These are phyloP conservation scores for Nicotiana otophora DNA, from an alignment of 257 asterid species.

Conservation along the genomic window DNA sequence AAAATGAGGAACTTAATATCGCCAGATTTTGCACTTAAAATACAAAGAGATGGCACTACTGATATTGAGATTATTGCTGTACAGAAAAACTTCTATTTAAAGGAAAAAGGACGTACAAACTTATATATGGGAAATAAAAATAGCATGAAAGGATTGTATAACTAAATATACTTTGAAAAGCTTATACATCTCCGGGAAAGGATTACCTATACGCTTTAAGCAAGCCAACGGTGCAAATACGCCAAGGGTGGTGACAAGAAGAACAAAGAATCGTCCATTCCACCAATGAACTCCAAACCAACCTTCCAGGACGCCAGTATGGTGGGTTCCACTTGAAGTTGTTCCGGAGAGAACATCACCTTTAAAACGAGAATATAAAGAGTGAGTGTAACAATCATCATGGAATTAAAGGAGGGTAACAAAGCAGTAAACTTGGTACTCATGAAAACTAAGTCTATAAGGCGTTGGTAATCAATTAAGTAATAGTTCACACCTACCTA, in stretches of 20 bases:
- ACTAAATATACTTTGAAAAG: not conserved
- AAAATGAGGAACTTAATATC: not conserved
- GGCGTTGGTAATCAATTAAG: not conserved
- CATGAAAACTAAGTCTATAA: not conserved
- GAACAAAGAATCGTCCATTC: conserved; percentile 59
- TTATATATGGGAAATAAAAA: not conserved
- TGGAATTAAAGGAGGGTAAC: not conserved
- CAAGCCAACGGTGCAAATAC: conserved; percentile 77
- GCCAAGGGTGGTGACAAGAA: conserved; percentile 57
- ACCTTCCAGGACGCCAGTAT: conserved; percentile 75
- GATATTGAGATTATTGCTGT: not conserved
- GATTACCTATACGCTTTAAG: conserved; percentile 67
- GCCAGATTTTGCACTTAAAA: not conserved
- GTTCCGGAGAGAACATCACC: conserved; percentile 92
- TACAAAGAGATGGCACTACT: conserved; percentile 10
- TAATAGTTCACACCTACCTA: conserved; percentile 34
- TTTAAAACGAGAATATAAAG: conserved; percentile 24
- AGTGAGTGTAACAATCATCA: not conserved
- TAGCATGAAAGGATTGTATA: not conserved
- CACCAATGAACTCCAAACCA: conserved; percentile 83
- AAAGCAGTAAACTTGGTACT: not conserved
- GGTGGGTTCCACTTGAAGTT: conserved; percentile 55
- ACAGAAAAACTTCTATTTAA: not conserved
- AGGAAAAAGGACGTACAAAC: not conserved
- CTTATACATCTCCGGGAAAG: too few relatives aligned